A percentile compares a stretch with the other conserved stretches of the same genome.
Evolutionary conservation across 441 rosid species (phyloP).

Genomic region (Lepidium campestre): DNA sequence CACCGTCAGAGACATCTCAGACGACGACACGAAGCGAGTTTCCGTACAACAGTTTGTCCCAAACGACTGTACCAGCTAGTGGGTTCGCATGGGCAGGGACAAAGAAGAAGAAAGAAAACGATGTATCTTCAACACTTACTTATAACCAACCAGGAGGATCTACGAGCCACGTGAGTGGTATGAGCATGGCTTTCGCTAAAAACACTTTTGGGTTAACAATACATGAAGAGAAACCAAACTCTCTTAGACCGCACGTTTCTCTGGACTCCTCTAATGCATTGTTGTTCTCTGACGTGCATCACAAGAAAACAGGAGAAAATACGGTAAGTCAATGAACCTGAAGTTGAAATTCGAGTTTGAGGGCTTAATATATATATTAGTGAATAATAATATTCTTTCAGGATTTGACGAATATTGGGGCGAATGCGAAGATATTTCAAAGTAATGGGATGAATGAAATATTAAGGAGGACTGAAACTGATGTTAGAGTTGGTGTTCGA

Average conservation of each 20-base stretch:
- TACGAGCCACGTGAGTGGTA: conserved; percentile 49
- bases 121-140: conserved; percentile 44
- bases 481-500: conserved; percentile 25
- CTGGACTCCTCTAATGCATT: conserved; percentile 27
- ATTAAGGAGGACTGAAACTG: conserved; percentile 26
- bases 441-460: conserved; percentile 31
- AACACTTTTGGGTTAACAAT: conserved; percentile 23
- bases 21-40: conserved; percentile 30
- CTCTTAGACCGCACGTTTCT: conserved; percentile 30
- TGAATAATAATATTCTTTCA: neutral
- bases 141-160: conserved; percentile 40
- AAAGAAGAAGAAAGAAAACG: conserved; percentile 49
- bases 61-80: conserved; percentile 47
- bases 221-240: conserved; percentile 23
- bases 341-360: neutral
- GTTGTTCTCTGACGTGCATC: conserved; percentile 27
- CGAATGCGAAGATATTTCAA: conserved; percentile 27
- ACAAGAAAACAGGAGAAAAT: conserved; percentile 16
- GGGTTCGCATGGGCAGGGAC: conserved; percentile 72
- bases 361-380: neutral
- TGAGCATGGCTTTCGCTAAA: conserved; percentile 48
- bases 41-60: conserved; percentile 48
- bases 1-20: conserved; percentile 40
- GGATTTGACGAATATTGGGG: conserved; percentile 23
- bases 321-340: neutral